Base-by-base conservation (phyloP, 805 yeast genomes). In the Cyberlindnera euphorbiae region DNA sequence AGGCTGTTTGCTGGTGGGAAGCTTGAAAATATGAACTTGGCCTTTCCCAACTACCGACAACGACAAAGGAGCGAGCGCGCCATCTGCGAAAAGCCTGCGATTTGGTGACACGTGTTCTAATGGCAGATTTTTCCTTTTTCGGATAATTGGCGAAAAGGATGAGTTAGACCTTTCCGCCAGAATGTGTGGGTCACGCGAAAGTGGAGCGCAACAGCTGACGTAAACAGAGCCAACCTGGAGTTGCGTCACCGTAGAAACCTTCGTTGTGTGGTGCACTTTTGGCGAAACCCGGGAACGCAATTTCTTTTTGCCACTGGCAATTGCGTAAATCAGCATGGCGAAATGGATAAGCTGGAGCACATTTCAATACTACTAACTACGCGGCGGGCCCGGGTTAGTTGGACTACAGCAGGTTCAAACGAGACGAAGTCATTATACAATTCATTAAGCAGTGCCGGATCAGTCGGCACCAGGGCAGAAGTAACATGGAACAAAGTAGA, bases 1-100 rank as follows among this genome's bases (percentile, higher is more conserved):
- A 8, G 21, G 26, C 35, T 32, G 43, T 32, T 39, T 35, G 39
- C 43, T 39, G 43, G 39, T 27, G 43, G 39, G 43, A 39, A 19
- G 22, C 22, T 19, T 19, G 22, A 19, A 19, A 39, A 32, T 35
- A 38, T 26, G 32, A 39, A 39, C 16, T 31, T 33, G 38, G 28
- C 33, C 33, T 21, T 34, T 34, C 14, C 30, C 14, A 30, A 14
- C 30, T 17, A 28, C 30, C 33, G 33, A 25, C 38, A 33, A 33
- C 37, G 28, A 35, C 33, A 23, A 11, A 24, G 14, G 14, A 24
- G 26, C 26, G 26, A 11, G 33, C 14, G 17, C 21, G 16, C 9
- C 28, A 14, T 13, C 28, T 15, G 5, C 28, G 7, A n/a, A 13
- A 14, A 14, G 14, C 26, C 13, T 12, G 14, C 7, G 7, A 12